A percentile compares a stretch with the other conserved stretches of the same genome.
Evolutionary conservation across 78 protist genomes (phyloP).

Genomic region (Dictyostelium intermedium): DNA sequence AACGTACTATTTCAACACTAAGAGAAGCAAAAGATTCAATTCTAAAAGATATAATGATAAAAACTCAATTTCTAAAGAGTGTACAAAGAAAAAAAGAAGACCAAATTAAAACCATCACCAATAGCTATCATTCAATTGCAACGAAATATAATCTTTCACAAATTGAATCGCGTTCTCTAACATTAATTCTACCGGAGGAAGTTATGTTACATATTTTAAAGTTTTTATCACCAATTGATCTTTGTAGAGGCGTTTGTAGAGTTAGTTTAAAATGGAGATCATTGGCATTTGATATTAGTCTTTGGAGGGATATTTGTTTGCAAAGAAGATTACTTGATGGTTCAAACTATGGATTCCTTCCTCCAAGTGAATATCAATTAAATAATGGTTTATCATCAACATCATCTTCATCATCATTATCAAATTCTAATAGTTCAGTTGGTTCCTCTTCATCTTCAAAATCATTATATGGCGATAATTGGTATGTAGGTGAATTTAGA

Average conservation of each 20-base stretch:
- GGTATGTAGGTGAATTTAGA: slow-evolving; percentile 76
- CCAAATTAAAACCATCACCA: slow-evolving; percentile 53
- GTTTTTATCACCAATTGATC: slow-evolving; percentile 54
- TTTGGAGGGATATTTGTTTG: slow-evolving; percentile 66
- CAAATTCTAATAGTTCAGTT: background rate
- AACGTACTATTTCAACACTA: slow-evolving; percentile 21
- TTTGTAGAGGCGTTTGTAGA: slow-evolving; percentile 59
- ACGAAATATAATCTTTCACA: slow-evolving; percentile 33
- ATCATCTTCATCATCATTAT: background rate
- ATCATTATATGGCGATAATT: background rate
- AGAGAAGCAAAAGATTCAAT: slow-evolving; percentile 43
- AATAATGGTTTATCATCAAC: background rate
- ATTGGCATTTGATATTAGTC: slow-evolving; percentile 49
- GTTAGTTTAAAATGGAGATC: slow-evolving; percentile 47
- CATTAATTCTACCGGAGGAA: slow-evolving; percentile 65
- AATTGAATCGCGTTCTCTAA: slow-evolving; percentile 10
- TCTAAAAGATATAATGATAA: slow-evolving; percentile 8
- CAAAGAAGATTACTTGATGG: slow-evolving; percentile 58
- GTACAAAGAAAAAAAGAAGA: slow-evolving; percentile 52
- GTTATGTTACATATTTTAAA: slow-evolving; percentile 67
- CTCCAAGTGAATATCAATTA: background rate
- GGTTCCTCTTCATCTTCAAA: background rate
- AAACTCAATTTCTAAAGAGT: background rate
- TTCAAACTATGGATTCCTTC: background rate
- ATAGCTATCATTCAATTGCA: slow-evolving; percentile 46